phyloP scores from a whole-genome alignment of 257 asterid genomes.

The Primulina tabacum region DNA sequence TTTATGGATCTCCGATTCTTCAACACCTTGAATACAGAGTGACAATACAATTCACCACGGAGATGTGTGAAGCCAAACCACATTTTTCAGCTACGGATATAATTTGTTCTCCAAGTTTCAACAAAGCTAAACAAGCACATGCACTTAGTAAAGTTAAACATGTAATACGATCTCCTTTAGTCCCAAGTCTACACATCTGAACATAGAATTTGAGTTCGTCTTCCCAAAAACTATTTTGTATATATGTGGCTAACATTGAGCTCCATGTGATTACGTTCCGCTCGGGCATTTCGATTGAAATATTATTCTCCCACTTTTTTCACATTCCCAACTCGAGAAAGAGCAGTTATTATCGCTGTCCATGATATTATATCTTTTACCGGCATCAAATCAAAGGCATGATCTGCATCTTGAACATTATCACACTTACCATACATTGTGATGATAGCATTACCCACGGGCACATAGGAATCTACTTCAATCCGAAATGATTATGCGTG shows the following conservation, averaged over 20 bases:
- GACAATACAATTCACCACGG: conserved; percentile 23
- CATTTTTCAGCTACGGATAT: conserved; percentile 12
- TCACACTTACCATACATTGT: conserved; percentile 23
- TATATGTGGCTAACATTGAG: conserved; percentile 23
- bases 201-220: conserved; percentile 19
- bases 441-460: conserved; percentile 23
- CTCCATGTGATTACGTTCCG: conserved; percentile 23
- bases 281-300: conserved; percentile 13
- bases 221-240: conserved; percentile 22
- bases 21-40: conserved; percentile 31
- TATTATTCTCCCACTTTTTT: conserved; percentile 13
- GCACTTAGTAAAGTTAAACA: conserved; percentile 18
- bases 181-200: conserved; percentile 14
- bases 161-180: conserved; percentile 21
- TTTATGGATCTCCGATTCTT: conserved; percentile 17
- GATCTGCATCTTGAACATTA: conserved; percentile 10
- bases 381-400: conserved; percentile 7
- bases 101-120: conserved; percentile 21
- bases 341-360: conserved; percentile 20
- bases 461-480: conserved; percentile 5
- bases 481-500: conserved; percentile 13
- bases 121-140: conserved; percentile 19
- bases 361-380: conserved; percentile 22
- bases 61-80: conserved; percentile 21
- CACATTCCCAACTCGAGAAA: conserved; percentile 13